These are phyloP conservation scores for Fusarium globosum DNA, from an alignment of 2,329 filamentous ascomycete genomes.

Conservation along the genomic window DNA sequence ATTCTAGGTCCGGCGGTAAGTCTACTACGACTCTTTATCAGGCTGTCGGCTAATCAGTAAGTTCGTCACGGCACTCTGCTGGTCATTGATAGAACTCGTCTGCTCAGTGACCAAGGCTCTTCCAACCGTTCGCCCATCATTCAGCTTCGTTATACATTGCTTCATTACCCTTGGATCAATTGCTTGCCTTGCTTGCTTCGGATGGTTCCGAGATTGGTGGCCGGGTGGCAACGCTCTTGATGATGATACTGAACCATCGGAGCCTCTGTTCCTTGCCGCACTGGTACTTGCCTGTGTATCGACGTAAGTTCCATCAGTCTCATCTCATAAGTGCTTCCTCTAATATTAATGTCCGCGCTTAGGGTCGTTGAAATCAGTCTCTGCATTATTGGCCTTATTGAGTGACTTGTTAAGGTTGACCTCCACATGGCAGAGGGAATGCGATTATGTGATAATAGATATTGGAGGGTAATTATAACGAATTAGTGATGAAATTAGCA, in stretches of 20 bases:
- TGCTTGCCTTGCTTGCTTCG: background rate
- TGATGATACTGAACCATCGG: background rate
- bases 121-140: background rate
- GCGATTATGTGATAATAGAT: background rate
- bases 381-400: background rate
- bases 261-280: background rate
- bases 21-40: background rate
- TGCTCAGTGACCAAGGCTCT: background rate
- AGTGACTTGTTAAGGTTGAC: background rate
- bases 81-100: background rate
- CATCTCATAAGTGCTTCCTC: fast-evolving
- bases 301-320: background rate
- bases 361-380: background rate
- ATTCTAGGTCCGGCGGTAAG: background rate
- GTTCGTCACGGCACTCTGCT: background rate
- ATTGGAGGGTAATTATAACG: background rate
- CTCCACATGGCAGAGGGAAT: background rate
- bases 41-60: background rate
- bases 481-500: background rate
- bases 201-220: background rate
- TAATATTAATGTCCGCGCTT: background rate
- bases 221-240: background rate
- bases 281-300: background rate
- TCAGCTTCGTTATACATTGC: background rate
- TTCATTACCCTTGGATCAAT: background rate